phyloP scores from a whole-genome alignment of 371 early-diverging fungal species.

The Coemansia sp. region DNA sequence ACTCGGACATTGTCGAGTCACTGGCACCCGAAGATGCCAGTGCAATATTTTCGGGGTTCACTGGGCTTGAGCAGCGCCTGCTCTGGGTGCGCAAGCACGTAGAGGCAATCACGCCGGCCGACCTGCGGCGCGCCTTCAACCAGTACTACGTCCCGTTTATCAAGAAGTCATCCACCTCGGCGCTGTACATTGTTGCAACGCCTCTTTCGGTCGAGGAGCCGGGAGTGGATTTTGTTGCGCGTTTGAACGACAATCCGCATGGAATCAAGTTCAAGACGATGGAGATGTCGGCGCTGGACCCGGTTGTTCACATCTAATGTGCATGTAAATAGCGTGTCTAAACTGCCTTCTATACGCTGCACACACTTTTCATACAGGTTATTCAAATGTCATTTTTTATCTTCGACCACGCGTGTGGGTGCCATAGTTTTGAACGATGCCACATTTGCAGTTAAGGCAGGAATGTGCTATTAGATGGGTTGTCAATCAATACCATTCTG shows the following conservation, averaged over 20 bases:
- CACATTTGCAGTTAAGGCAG: not conserved
- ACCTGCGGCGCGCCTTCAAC: conserved; percentile 31
- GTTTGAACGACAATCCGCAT: conserved; percentile 27
- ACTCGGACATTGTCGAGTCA: conserved; percentile 12
- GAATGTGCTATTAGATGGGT: not conserved
- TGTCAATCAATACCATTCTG: too few relatives aligned
- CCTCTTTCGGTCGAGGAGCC: conserved; percentile 20
- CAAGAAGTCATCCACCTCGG: conserved; percentile 5
- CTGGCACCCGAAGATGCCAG: conserved; percentile 31
- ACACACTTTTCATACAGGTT: not conserved
- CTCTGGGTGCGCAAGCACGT: conserved; percentile 36
- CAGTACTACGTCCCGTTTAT: conserved; percentile 30
- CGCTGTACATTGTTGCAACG: conserved; percentile 35
- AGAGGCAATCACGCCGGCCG: conserved; percentile 23
- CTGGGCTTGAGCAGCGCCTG: conserved; percentile 35
- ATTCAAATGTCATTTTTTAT: not conserved
- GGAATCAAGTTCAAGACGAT: conserved; percentile 26
- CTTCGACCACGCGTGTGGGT: not conserved
- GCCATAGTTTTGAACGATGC: not conserved
- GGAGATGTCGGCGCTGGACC: conserved; percentile 27
- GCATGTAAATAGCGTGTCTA: conserved; percentile 3
- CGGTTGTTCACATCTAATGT: conserved; percentile 16
- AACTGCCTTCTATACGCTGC: not conserved
- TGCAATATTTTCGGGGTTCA: conserved; percentile 20
- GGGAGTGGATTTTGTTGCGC: conserved; percentile 6